Evolutionary conservation across 495 filamentous ascomycete species (phyloP).

Genomic region (Neurospora cerealis): DNA sequence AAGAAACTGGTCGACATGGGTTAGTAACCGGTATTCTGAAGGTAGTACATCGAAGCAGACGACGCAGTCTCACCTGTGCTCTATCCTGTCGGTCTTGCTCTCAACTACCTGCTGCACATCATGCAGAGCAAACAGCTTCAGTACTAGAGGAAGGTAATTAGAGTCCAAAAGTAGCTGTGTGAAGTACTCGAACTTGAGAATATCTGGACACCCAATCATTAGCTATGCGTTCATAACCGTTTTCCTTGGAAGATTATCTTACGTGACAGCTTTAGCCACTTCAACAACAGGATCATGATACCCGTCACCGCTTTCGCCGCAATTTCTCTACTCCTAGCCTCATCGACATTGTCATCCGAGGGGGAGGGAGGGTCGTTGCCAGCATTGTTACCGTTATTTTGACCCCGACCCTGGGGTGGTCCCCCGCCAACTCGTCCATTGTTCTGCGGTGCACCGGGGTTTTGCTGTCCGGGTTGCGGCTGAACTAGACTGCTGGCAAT

Average conservation of each 20-base stretch:
- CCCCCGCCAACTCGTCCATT: conserved; percentile 27
- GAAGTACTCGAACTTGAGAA: conserved; percentile 92
- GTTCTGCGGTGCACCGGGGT: conserved; percentile 13
- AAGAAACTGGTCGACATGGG: conserved; percentile 58
- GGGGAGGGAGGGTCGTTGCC: conserved; percentile 30
- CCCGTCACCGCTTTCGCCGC: conserved; percentile 83
- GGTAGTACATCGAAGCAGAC: neutral
- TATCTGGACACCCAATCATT: conserved; percentile 48
- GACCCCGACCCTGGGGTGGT: conserved; percentile 17
- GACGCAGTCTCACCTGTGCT: conserved; percentile 53
- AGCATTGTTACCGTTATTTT: conserved; percentile 21
- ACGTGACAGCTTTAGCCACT: conserved; percentile 97
- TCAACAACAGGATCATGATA: conserved; percentile 71
- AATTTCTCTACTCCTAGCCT: conserved; percentile 71
- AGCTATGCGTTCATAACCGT: neutral
- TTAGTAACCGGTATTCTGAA: neutral
- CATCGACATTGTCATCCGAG: conserved; percentile 64
- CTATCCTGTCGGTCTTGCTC: conserved; percentile 69
- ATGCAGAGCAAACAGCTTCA: conserved; percentile 88
- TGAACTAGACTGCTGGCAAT: conserved; percentile 59
- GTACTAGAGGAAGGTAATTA: conserved; percentile 82
- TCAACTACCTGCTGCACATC: conserved; percentile 85
- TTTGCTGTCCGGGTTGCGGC: conserved; percentile 26
- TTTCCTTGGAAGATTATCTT: conserved; percentile 24
- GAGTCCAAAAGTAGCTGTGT: conserved; percentile 87